These are phyloP conservation scores for Salix udensis DNA, from an alignment of 345 rosid genomes.

Conservation along the genomic window DNA sequence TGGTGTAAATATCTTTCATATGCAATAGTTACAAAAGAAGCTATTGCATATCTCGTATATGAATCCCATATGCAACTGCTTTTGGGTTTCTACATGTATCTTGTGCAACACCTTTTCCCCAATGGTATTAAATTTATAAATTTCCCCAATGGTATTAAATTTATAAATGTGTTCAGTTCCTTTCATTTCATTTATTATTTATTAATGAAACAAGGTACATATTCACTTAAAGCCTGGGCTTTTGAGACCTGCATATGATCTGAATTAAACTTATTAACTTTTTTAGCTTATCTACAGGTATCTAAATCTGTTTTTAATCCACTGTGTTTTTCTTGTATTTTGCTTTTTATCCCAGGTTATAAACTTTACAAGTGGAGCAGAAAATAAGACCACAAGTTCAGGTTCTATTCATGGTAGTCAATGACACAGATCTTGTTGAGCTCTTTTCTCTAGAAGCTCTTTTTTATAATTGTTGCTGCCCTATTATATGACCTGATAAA, in stretches of 20 bases:
- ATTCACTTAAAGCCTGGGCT: background rate
- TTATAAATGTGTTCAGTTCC: background rate
- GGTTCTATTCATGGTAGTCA: slow-evolving; percentile 15
- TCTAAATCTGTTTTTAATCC: background rate
- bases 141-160: background rate
- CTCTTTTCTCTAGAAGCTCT: background rate
- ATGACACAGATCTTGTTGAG: slow-evolving; percentile 33
- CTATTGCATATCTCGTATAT: background rate
- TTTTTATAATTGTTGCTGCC: background rate
- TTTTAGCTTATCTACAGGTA: background rate
- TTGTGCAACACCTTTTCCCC: background rate
- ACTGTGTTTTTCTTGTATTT: background rate
- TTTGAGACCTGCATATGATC: background rate
- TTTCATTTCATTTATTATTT: background rate
- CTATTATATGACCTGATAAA: slow-evolving; percentile 5
- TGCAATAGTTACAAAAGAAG: background rate
- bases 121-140: background rate
- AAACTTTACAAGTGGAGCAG: slow-evolving; percentile 24
- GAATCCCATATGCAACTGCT: background rate
- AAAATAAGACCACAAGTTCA: slow-evolving; percentile 25
- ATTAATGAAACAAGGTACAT: background rate
- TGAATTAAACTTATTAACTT: background rate
- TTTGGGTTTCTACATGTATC: background rate
- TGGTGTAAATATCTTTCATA: background rate
- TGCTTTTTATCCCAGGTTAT: slow-evolving; percentile 23